Evolutionary conservation across 768 basidiomycete species (phyloP), one percentile per base, ranked within the genome.

Genomic region (Lactifluus subvellereus): DNA sequence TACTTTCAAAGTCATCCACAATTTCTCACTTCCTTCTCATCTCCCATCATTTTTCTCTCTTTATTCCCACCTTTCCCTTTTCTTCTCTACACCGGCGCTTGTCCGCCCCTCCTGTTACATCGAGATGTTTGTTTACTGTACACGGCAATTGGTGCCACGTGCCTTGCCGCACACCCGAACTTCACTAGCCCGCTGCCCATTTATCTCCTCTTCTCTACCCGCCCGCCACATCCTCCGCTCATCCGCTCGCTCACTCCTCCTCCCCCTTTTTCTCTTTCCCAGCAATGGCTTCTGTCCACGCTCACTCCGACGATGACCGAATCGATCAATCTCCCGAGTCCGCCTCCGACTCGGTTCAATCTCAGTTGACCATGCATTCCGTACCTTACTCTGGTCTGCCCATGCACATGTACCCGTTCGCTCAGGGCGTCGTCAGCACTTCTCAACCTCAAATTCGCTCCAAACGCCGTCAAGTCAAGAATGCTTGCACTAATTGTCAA

Each of bases 401-500:
- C 42, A 82, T 85, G 80, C 86, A 86, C 72, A 85, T 88, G 79
- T 89, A 86, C 74, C 83, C 85, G 54, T 84, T 86, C 76, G 77
- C 83, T 58, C 76, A 80, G 43, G 78, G 79, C 65, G 51, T 78
- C 73, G 70, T 75, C 69, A 69, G 80, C 62, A 67, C 76, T 60
- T 74, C 79, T 60, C 77, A 80, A 35, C 78, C 80, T 66, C 78
- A 81, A 27, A 77, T 81, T 64, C 86, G 86, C 67, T 79, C 87
- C 43, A 93, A 93, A 75, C 89, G 91, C 67, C 80, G 87, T 57
- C 91, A 93, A 70, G 91, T 93, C 78, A 93, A 92, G 81, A 92
- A 91, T 67, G 91, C 91, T 57, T 93, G 91, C 74, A 92, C 90
- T 37, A 89, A 89, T 67, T 93, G 91, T 71, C 91, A 92, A 74